phyloP scores from a whole-genome alignment of 768 basidiomycete species.

The Cubamyces lactineus region DNA sequence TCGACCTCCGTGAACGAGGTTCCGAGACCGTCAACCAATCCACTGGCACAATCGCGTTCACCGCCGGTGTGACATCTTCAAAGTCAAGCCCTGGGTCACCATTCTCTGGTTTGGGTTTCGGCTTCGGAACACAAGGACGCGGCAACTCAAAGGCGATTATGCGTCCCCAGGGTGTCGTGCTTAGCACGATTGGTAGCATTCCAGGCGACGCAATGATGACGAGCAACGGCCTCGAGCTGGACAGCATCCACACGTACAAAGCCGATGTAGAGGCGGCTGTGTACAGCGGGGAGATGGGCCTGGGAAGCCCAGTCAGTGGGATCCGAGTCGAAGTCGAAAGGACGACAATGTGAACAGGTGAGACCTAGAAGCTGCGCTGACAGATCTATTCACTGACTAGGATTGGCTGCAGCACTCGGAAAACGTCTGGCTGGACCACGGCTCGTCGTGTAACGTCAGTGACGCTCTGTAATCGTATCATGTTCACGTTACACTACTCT shows the following conservation, averaged over 20 bases:
- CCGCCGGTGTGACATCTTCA: conserved; percentile 32
- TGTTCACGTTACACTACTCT: conserved; percentile 11
- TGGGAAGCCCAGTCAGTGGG: conserved; percentile 30
- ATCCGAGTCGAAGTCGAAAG: conserved; percentile 39
- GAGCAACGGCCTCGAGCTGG: conserved; percentile 32
- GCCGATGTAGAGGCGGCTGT: conserved; percentile 29
- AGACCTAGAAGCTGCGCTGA: not conserved
- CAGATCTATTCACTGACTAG: not conserved
- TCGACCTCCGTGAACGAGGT: conserved; percentile 81
- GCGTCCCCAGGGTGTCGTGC: conserved; percentile 33
- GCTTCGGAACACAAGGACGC: conserved; percentile 27
- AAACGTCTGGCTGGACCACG: conserved; percentile 10
- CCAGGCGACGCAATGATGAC: conserved; percentile 29
- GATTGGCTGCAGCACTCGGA: not conserved
- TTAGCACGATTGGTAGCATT: conserved; percentile 37
- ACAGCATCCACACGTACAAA: conserved; percentile 30
- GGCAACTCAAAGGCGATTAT: conserved; percentile 29
- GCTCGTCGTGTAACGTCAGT: not conserved
- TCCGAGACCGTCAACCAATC: conserved; percentile 79
- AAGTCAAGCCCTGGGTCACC: conserved; percentile 35
- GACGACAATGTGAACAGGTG: conserved; percentile 33
- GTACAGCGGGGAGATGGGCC: conserved; percentile 15
- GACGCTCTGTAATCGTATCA: conserved; percentile 19
- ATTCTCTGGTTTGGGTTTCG: conserved; percentile 34
- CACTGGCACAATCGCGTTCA: conserved; percentile 35